Evolutionary conservation across 257 asterid genomes (phyloP).

Genomic region (Voacanga thouarsii): DNA sequence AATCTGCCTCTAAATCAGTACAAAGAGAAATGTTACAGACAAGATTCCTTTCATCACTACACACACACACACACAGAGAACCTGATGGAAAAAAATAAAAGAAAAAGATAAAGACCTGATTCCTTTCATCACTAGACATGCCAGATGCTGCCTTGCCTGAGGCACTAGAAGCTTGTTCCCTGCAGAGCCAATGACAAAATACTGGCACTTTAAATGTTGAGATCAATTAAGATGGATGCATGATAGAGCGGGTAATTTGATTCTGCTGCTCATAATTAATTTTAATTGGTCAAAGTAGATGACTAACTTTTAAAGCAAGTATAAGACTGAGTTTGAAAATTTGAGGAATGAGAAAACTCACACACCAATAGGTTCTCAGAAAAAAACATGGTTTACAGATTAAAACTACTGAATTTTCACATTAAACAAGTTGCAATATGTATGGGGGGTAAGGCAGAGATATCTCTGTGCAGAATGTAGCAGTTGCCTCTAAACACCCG

Average conservation of each 20-base stretch:
- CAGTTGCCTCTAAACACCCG: background rate
- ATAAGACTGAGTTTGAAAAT: background rate
- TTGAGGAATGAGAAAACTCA: background rate
- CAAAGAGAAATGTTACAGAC: background rate
- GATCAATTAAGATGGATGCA: background rate
- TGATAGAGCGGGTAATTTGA: background rate
- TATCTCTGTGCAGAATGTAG: background rate
- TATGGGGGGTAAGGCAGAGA: background rate
- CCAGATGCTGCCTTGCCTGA: constrained; percentile 90
- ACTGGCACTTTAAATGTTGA: background rate
- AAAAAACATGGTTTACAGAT: background rate
- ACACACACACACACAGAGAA: no score
- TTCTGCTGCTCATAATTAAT: background rate
- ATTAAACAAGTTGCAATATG: background rate
- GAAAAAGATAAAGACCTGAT: constrained; percentile 48
- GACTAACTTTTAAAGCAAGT: background rate
- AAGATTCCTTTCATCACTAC: no score
- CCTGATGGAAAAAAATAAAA: no score
- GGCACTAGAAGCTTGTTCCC: constrained; percentile 93
- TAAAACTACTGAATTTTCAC: background rate
- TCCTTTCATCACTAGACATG: constrained; percentile 86
- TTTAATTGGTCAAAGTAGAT: background rate
- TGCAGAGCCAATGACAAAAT: constrained; percentile 24
- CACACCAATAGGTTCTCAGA: background rate
- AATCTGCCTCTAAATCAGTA: constrained; percentile 53